Evolutionary conservation across 139 green algal species (phyloP).

Genomic region (Closterium sp.): DNA sequence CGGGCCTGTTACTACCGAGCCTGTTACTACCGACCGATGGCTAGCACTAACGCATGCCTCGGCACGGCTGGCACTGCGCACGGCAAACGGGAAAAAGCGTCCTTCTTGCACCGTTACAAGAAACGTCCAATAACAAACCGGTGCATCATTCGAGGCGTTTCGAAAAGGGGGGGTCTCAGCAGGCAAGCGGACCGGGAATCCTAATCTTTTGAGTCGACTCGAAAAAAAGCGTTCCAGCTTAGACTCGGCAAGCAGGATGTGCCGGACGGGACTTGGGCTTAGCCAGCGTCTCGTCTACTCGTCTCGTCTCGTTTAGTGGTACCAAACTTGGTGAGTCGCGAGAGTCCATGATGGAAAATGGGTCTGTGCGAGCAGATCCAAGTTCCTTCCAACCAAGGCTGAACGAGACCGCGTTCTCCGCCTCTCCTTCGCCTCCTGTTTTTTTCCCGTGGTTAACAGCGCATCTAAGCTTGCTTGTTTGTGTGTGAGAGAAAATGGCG

Average conservation of each 20-base stretch:
- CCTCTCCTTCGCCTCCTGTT: not conserved
- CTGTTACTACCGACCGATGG: not conserved
- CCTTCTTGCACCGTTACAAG: too few species aligned
- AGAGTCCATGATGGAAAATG: too few species aligned
- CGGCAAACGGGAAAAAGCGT: too few species aligned
- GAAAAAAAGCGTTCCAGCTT: too few species aligned
- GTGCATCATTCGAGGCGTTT: too few species aligned
- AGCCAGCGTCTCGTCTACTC: not conserved
- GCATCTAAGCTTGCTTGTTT: not conserved
- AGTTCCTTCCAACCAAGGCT: too few species aligned
- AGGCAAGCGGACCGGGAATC: not conserved
- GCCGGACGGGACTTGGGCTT: not conserved
- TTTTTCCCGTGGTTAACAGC: not conserved
- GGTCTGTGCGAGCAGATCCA: too few species aligned
- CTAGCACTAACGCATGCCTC: too few species aligned
- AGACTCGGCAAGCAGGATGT: not conserved
- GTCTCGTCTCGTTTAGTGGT: too few species aligned
- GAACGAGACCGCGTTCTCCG: not conserved
- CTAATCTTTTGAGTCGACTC: not conserved
- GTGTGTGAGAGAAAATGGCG: not conserved
- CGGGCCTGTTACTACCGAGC: not conserved
- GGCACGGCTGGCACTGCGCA: not conserved
- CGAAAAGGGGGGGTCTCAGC: not conserved
- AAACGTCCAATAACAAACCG: not conserved
- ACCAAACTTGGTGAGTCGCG: not conserved